phyloP scores from a whole-genome alignment of 2,329 filamentous ascomycete genomes.

The Hypomyces rosellus region DNA sequence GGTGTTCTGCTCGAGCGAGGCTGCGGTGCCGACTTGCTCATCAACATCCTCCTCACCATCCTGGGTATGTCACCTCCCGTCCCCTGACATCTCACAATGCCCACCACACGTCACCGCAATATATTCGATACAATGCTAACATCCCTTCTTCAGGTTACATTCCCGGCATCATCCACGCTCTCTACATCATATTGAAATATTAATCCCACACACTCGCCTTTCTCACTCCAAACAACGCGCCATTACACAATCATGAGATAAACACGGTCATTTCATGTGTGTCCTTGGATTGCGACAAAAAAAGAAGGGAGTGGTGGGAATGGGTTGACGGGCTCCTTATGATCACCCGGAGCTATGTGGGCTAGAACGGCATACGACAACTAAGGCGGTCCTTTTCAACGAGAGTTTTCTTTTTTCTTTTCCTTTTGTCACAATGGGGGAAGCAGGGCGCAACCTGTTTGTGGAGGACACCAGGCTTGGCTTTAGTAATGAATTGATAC shows the following conservation, averaged over 20 bases:
- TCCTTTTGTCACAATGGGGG: background rate
- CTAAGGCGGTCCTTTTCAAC: background rate
- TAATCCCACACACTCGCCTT: slow-evolving; percentile 36
- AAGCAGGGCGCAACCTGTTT: slow-evolving; percentile 6
- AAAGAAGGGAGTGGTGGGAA: no score
- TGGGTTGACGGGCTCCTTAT: no score
- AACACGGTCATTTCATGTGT: no score
- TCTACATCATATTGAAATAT: slow-evolving; percentile 91
- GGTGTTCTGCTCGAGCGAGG: slow-evolving; percentile 94
- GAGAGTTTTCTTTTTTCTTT: background rate
- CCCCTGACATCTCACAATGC: slow-evolving; percentile 29
- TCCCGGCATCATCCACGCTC: slow-evolving; percentile 83
- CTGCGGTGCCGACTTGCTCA: slow-evolving; percentile 78
- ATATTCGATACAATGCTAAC: slow-evolving; percentile 6
- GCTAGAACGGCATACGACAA: no score
- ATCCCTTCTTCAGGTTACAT: slow-evolving; percentile 44
- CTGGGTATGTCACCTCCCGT: slow-evolving; percentile 42
- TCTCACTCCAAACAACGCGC: no score
- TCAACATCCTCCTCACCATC: slow-evolving; percentile 86
- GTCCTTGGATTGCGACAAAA: no score
- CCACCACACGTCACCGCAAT: no score
- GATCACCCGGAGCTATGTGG: no score
- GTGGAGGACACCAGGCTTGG: slow-evolving; percentile 8
- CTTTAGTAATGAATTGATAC: slow-evolving; percentile 13
- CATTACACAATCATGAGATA: no score